Evolutionary conservation across 2,329 filamentous ascomycete species (phyloP).

Genomic region (Colletotrichum navitas): DNA sequence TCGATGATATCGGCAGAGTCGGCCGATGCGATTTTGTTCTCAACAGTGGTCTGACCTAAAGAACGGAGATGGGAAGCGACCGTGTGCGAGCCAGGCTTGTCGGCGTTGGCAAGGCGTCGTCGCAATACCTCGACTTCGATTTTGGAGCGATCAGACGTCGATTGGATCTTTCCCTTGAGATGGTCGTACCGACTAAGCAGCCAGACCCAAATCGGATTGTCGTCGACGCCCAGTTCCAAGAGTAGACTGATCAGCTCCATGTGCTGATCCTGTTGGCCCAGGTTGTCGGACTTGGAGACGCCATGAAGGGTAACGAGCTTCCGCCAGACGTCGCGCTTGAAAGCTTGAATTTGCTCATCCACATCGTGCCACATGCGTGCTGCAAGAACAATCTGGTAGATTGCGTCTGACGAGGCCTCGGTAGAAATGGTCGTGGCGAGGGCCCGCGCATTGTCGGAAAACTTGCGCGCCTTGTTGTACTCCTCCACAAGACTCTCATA

Average conservation of each 20-base stretch:
- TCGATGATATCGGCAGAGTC: constrained; percentile 87
- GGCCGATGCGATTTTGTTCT: constrained; percentile 72
- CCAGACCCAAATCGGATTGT: constrained; percentile 98
- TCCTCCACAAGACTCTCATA: constrained; percentile 90
- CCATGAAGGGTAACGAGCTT: constrained; percentile 78
- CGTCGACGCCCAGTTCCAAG: constrained; percentile 92
- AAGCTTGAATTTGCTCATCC: constrained; percentile 84
- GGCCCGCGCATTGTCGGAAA: constrained; percentile 79
- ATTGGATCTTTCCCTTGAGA: constrained; percentile 85
- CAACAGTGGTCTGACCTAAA: constrained; percentile 75
- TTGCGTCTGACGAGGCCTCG: constrained; percentile 75
- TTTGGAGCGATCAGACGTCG: constrained; percentile 85
- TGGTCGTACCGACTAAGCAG: constrained; percentile 90
- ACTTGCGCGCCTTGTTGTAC: constrained; percentile 84
- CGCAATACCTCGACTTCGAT: constrained; percentile 93
- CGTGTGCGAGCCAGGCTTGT: constrained; percentile 76
- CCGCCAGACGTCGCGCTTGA: constrained; percentile 93
- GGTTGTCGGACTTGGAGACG: constrained; percentile 61
- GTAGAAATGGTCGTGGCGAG: constrained; percentile 70
- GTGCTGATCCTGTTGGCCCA: constrained; percentile 78
- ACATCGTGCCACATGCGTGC: constrained; percentile 97
- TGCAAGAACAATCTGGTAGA: constrained; percentile 88
- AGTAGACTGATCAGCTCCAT: constrained; percentile 92
- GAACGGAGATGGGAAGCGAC: constrained; percentile 83
- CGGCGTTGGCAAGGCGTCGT: constrained; percentile 79